These are phyloP conservation scores for Wickerhamiella nectarea DNA, from an alignment of 805 yeast genomes.

Conservation along the genomic window DNA sequence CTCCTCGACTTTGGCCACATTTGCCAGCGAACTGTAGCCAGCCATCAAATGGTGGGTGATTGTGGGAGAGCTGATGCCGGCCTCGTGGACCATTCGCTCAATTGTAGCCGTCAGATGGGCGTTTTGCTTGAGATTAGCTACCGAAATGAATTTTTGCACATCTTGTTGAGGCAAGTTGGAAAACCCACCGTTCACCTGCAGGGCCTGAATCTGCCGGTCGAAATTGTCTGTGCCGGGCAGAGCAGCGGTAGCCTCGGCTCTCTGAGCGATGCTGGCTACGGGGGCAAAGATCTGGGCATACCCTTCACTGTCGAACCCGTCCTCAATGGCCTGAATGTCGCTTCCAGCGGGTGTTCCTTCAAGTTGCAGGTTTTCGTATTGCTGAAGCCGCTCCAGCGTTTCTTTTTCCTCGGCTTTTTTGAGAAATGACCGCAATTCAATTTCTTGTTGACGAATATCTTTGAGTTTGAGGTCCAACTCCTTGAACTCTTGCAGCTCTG, in stretches of 20 bases:
- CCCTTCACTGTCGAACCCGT: slow-evolving; percentile 10
- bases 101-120: slow-evolving; percentile 15
- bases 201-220: background rate
- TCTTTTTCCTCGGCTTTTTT: slow-evolving; percentile 15
- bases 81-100: slow-evolving; percentile 18
- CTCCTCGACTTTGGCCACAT: slow-evolving; percentile 18
- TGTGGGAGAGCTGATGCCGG: slow-evolving; percentile 14
- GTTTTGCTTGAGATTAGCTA: slow-evolving; percentile 20
- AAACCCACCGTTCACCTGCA: slow-evolving; percentile 16
- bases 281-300: background rate
- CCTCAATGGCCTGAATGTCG: slow-evolving; percentile 15
- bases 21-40: slow-evolving; percentile 24
- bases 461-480: slow-evolving; percentile 14
- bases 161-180: slow-evolving; percentile 16
- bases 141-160: slow-evolving; percentile 16
- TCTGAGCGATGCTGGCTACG: background rate
- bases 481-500: slow-evolving; percentile 8
- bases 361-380: slow-evolving; percentile 9
- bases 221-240: background rate
- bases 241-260: background rate
- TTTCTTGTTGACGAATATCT: slow-evolving; percentile 13
- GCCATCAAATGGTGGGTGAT: slow-evolving; percentile 22
- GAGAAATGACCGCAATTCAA: slow-evolving; percentile 10
- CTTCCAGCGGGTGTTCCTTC: slow-evolving; percentile 6
- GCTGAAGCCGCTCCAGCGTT: slow-evolving; percentile 10